Base-by-base conservation (phyloP, 139 green algal species). In the Chlamydomonas sp. region DNA sequence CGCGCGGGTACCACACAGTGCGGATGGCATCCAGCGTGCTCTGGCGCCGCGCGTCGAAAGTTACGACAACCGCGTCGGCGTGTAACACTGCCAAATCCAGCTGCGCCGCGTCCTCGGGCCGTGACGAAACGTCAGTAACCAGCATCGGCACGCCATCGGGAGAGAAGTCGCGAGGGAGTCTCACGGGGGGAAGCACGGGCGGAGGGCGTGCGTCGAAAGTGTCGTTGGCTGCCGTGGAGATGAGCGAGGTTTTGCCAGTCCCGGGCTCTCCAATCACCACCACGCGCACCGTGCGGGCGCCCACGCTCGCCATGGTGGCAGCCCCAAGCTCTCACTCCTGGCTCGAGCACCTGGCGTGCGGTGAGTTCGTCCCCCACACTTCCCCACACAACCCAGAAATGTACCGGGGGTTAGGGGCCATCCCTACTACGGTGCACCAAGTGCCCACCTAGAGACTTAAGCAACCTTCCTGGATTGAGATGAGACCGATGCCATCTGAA, bases 221-320 rank as follows among this genome's bases (percentile, higher is more conserved):
- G 64, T 96, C 90, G 3, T 87, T 91, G 1, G 85, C 84, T 5
- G 84, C 87, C 24, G 87, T 87, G 24, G 76, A 82, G 63, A 97
- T 93, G 1, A 97, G 78, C 0, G 73, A 85, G 24, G 90, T 93
- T 72, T 97, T 97, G 29, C 91, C 91, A 1, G 87, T 87, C 1
- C 80, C 80, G 8, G 65, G 24, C 60, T 95, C 84, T 0, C 89
- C 89, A 8, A 92, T 61, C 43, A 95, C 89, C 10, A 69, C 77
- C 10, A 83, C 72, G 3, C 71, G 59, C 20, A 83, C 69, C 24
- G 67, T 34, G 24, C 71, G 59, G 33, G 6, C 24, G 33, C 26
- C 34, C 26, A 36, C 54, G 34, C 30, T 10, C 24, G 35, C 26
- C 67, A 65, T 73, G n/a, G 35, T n/a, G n/a, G n/a, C n/a, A n/a